Percentiles rank a stretch among this genome's conserved stretches.
Conservation (phyloP, 345 rosid genomes). For the Eucalyptus cloeziana region DNA sequence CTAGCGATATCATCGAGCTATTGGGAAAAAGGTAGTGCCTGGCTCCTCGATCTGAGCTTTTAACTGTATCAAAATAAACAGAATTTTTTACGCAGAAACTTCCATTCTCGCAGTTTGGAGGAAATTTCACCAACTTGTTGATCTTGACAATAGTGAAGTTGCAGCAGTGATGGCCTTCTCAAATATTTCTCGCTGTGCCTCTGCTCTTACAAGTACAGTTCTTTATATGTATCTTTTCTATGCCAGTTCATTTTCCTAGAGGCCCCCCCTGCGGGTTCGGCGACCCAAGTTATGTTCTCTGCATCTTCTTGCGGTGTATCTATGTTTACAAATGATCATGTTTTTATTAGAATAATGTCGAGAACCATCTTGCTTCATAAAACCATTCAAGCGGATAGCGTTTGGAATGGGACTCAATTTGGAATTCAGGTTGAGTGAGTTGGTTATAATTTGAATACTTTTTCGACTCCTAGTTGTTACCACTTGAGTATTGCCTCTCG, state of each 20-base stretch:
- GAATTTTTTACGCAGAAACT: background rate
- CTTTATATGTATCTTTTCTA: background rate
- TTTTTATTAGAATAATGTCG: background rate
- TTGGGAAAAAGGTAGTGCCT: constrained; percentile 60
- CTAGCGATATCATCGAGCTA: constrained; percentile 65
- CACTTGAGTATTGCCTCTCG: background rate
- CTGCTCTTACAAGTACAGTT: background rate
- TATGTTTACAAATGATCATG: background rate
- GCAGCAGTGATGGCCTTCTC: background rate
- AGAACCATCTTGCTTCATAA: background rate
- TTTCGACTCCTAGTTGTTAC: background rate
- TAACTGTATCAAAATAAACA: background rate
- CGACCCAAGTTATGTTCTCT: background rate
- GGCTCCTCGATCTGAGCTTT: background rate
- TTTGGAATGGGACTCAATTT: background rate
- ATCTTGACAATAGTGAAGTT: background rate
- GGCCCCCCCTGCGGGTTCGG: background rate
- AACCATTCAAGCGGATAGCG: background rate
- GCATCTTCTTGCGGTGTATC: background rate
- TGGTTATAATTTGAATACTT: background rate
- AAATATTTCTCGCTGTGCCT: background rate
- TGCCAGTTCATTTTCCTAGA: background rate
- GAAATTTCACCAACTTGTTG: constrained; percentile 1
- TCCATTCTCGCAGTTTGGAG: constrained; percentile 1
- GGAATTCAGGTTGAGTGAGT: background rate